These are phyloP conservation scores for Saccharomyces uvarum DNA, from an alignment of 1,139 yeast species.

Conservation along the genomic window DNA sequence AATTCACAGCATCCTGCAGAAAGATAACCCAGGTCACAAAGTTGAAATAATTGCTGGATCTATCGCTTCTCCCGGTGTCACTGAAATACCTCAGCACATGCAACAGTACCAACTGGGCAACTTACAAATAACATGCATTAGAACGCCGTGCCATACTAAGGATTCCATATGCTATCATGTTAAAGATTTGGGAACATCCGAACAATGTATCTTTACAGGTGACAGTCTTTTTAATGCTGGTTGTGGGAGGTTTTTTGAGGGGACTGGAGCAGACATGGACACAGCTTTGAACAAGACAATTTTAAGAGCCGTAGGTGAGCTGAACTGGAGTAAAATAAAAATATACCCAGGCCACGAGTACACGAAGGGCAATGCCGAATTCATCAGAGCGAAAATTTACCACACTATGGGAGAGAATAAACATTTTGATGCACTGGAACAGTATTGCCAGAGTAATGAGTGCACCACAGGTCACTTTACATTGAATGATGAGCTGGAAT, in stretches of 20 bases:
- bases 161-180: conserved; percentile 87
- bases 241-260: conserved; percentile 95
- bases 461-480: conserved; percentile 79
- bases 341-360: conserved; percentile 96
- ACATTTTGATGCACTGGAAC: conserved; percentile 49
- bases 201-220: conserved; percentile 83
- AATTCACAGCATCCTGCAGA: conserved; percentile 28
- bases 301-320: conserved; percentile 42
- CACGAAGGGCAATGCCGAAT: conserved; percentile 71
- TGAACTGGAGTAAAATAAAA: conserved; percentile 23
- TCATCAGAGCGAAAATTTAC: conserved; percentile 58
- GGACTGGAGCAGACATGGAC: conserved; percentile 76
- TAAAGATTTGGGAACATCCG: conserved; percentile 50
- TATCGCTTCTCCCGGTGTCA: conserved; percentile 30
- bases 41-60: conserved; percentile 67
- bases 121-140: conserved; percentile 59
- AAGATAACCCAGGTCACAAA: conserved; percentile 38
- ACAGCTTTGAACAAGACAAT: conserved; percentile 57
- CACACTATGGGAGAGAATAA: conserved; percentile 35
- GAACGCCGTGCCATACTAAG: conserved; percentile 97
- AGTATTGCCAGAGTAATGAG: conserved; percentile 49
- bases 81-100: conserved; percentile 31
- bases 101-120: conserved; percentile 42
- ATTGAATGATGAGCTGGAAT: conserved; percentile 68
- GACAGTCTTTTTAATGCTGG: conserved; percentile 93